Conservation (phyloP, 108 stramenopile genomes). For the Aureococcus anophagefferens region DNA sequence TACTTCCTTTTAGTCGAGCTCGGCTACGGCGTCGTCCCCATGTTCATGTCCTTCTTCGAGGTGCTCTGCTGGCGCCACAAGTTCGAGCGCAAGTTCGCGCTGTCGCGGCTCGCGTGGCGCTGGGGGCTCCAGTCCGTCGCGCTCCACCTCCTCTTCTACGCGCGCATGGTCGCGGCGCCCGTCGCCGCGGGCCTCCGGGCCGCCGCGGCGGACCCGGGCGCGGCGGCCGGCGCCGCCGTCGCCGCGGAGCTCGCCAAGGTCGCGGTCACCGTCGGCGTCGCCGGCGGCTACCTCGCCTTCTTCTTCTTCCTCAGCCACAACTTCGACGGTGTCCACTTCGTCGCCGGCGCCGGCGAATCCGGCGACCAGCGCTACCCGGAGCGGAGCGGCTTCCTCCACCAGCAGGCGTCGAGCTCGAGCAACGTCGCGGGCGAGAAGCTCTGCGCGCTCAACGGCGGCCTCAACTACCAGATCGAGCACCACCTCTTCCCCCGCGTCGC, state of each 20-base stretch:
- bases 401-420: neutral
- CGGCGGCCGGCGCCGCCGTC: slow-evolving; percentile 34
- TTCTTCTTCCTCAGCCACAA: slow-evolving; percentile 85
- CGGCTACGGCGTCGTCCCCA: slow-evolving; percentile 8
- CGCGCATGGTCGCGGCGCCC: slow-evolving; percentile 53
- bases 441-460: slow-evolving; percentile 58
- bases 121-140: neutral
- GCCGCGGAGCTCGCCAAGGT: slow-evolving; percentile 21
- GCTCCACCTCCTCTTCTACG: neutral
- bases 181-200: slow-evolving; percentile 40
- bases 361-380: neutral
- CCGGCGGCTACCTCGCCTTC: slow-evolving; percentile 41
- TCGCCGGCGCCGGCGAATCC: neutral
- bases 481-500: slow-evolving; percentile 84
- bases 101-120: neutral
- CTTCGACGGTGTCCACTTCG: slow-evolving; percentile 62
- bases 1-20: slow-evolving; percentile 7
- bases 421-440: slow-evolving; percentile 5
- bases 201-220: slow-evolving; percentile 15
- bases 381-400: neutral
- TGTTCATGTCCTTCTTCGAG: neutral
- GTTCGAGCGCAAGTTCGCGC: neutral
- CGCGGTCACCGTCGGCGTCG: neutral
- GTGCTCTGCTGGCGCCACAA: neutral
- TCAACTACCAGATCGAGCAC: slow-evolving; percentile 89